A percentile compares a stretch with the other conserved stretches of the same genome.
phyloP scores from a whole-genome alignment of 2,329 filamentous ascomycete species.

The Berkeleyomyces basicola region DNA sequence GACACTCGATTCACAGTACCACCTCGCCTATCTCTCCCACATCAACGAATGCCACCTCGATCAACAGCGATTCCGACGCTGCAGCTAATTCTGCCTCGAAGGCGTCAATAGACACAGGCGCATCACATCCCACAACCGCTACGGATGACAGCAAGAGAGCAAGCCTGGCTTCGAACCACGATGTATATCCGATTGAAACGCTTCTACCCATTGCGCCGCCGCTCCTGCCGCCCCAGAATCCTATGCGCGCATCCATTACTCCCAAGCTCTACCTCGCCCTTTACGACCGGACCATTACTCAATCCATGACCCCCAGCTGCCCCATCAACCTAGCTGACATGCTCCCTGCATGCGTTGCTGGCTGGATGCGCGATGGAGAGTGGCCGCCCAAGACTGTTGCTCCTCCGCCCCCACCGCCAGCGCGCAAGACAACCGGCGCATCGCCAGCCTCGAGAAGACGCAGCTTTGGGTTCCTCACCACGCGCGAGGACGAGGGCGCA shows the following conservation, averaged over 20 bases:
- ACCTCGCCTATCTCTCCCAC: slow-evolving; percentile 17
- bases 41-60: slow-evolving; percentile 11
- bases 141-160: background rate
- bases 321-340: slow-evolving; percentile 79
- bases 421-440: slow-evolving; percentile 22
- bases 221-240: slow-evolving; percentile 55
- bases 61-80: slow-evolving; percentile 19
- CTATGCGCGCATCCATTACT: slow-evolving; percentile 61
- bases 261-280: slow-evolving; percentile 62
- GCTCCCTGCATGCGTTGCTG: slow-evolving; percentile 62
- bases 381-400: slow-evolving; percentile 57
- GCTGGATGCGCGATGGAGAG: slow-evolving; percentile 86
- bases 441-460: slow-evolving; percentile 23
- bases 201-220: slow-evolving; percentile 58
- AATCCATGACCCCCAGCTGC: slow-evolving; percentile 64
- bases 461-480: slow-evolving; percentile 30
- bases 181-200: slow-evolving; percentile 35
- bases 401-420: slow-evolving; percentile 27
- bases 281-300: slow-evolving; percentile 75
- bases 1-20: slow-evolving; percentile 26
- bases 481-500: slow-evolving; percentile 22
- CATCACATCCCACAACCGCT: background rate
- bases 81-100: slow-evolving; percentile 25
- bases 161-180: background rate
- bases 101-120: slow-evolving; percentile 24